phyloP scores from a whole-genome alignment of 441 rosid genomes.

The Cnidoscolus chayamansa region DNA sequence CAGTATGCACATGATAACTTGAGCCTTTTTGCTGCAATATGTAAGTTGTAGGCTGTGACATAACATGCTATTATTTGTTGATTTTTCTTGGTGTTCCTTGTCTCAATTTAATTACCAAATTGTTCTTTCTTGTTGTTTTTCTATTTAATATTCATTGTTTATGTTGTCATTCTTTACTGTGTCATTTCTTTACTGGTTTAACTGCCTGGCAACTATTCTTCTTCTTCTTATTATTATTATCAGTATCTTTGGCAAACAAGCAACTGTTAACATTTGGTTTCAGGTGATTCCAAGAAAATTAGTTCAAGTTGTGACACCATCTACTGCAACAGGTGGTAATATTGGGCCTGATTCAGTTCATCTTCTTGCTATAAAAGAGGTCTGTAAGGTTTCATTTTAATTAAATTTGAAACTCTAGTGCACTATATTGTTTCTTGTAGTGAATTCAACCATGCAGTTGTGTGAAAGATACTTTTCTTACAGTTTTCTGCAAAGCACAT shows the following conservation, averaged over 20 bases:
- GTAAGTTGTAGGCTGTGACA: not conserved
- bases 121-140: not conserved
- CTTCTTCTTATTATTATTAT: too few species aligned
- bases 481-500: not conserved
- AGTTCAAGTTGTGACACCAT: conserved; percentile 77
- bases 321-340: conserved; percentile 62
- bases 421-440: not conserved
- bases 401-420: not conserved
- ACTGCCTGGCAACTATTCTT: conserved; percentile 17
- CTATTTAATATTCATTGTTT: not conserved
- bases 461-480: not conserved
- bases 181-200: conserved; percentile 14
- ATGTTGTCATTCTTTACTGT: not conserved
- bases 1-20: not conserved
- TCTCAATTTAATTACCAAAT: conserved; percentile 8
- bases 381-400: conserved; percentile 11
- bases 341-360: conserved; percentile 92
- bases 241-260: too few species aligned
- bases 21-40: not conserved
- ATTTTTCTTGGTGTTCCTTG: not conserved
- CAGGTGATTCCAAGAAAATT: conserved; percentile 81
- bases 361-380: conserved; percentile 96
- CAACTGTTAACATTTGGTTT: conserved; percentile 16
- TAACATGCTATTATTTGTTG: not conserved
- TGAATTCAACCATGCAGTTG: not conserved